These are phyloP conservation scores for Pinus taeda DNA, from an alignment of 75 land plant genomes.

Conservation along the genomic window DNA sequence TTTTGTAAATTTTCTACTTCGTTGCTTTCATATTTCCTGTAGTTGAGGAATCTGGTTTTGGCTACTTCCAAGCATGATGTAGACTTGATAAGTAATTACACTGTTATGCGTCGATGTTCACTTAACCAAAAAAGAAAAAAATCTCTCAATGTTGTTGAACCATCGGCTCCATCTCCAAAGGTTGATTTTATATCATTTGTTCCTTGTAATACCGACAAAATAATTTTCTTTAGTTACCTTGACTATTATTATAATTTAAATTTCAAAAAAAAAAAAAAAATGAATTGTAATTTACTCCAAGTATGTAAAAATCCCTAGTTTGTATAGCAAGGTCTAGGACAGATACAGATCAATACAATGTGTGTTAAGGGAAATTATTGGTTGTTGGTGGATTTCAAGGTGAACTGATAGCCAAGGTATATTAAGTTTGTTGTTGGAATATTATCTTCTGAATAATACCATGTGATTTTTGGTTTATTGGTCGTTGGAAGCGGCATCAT, in stretches of 20 bases:
- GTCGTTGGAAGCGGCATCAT: too few species aligned
- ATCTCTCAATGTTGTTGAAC: slow-evolving; percentile 79
- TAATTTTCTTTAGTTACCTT: too few species aligned
- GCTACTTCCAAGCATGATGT: slow-evolving; percentile 97
- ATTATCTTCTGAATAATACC: too few species aligned
- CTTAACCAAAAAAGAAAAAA: slow-evolving; percentile 46
- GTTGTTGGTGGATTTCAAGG: slow-evolving; percentile 92
- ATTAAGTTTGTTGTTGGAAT: too few species aligned
- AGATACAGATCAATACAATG: slow-evolving; percentile 78
- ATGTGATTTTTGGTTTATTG: too few species aligned
- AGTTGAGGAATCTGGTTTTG: slow-evolving; percentile 94
- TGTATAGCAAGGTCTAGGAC: slow-evolving; percentile 55
- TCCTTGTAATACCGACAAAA: too few species aligned
- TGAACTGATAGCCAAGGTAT: slow-evolving; percentile 84
- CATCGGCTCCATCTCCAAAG: slow-evolving; percentile 53
- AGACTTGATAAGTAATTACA: slow-evolving; percentile 74
- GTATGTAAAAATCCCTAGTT: slow-evolving; percentile 33
- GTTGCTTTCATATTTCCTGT: background rate
- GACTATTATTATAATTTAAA: too few species aligned
- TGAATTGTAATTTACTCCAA: too few species aligned
- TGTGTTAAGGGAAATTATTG: slow-evolving; percentile 77
- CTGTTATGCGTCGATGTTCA: slow-evolving; percentile 84
- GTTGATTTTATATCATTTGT: too few species aligned
- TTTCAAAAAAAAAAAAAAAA: too few species aligned
- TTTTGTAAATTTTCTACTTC: too few species aligned